A percentile compares a stretch with the other conserved stretches of the same genome.
Conservation (phyloP, 371 early-diverging fungal genomes). For the Sporodiniella umbellata region DNA sequence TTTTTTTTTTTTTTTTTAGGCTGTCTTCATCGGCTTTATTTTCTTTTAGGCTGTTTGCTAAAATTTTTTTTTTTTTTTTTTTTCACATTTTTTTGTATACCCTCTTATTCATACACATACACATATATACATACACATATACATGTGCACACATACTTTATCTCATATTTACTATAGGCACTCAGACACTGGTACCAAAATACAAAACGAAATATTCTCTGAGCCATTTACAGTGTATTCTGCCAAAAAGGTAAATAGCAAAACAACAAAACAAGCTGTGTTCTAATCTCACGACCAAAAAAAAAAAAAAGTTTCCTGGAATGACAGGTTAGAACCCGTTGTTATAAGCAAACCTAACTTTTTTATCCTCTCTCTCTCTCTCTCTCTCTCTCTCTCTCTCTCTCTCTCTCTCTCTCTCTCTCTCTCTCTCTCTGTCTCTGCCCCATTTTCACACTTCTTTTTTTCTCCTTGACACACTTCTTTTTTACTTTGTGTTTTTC, state of each 20-base stretch:
- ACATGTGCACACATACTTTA: neutral
- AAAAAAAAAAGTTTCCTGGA: constrained; percentile 49
- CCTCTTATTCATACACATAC: too few relatives aligned
- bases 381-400: neutral
- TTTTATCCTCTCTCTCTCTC: neutral
- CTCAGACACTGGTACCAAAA: constrained; percentile 26
- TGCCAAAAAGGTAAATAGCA: constrained; percentile 37
- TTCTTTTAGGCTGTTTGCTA: neutral
- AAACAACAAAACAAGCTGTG: neutral
- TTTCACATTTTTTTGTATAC: neutral
- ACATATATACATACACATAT: too few relatives aligned
- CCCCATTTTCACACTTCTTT: too few relatives aligned
- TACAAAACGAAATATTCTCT: constrained; percentile 29
- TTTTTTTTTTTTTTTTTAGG: neutral
- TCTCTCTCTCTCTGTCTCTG: neutral
- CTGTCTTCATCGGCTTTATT: too few relatives aligned
- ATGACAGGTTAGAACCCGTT: constrained; percentile 50
- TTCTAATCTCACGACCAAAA: constrained; percentile 1
- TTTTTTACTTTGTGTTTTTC: too few relatives aligned
- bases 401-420: neutral
- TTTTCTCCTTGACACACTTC: too few relatives aligned
- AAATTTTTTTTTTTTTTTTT: neutral
- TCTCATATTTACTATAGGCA: constrained; percentile 14
- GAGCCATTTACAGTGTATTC: constrained; percentile 48
- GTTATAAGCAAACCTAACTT: too few relatives aligned